Conservation (phyloP, 352 stramenopile species). For the Nothophytophthora sp. region DNA sequence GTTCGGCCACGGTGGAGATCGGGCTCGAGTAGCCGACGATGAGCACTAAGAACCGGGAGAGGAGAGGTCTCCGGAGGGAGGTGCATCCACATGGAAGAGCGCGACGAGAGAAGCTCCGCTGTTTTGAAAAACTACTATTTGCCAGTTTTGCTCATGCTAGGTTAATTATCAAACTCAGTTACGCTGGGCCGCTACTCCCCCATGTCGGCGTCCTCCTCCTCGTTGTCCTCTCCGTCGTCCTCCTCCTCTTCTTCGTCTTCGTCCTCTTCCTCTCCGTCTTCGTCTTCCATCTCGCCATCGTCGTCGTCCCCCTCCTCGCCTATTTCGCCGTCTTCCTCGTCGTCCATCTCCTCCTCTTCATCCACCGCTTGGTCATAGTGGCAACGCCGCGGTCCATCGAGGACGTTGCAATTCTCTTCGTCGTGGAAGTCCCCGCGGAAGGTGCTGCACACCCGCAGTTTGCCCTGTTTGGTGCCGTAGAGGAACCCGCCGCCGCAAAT, state of each 20-base stretch:
- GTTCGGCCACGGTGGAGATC: slow-evolving; percentile 72
- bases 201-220: slow-evolving; percentile 45
- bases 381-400: slow-evolving; percentile 59
- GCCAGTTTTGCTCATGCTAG: too few species aligned
- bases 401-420: slow-evolving; percentile 81
- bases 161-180: slow-evolving; percentile 29
- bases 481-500: slow-evolving; percentile 96
- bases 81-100: slow-evolving; percentile 26
- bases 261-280: slow-evolving; percentile 24
- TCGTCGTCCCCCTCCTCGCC: slow-evolving; percentile 39
- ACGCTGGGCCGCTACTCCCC: slow-evolving; percentile 26
- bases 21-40: slow-evolving; percentile 66
- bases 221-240: slow-evolving; percentile 20
- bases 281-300: slow-evolving; percentile 36
- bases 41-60: slow-evolving; percentile 53
- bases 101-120: too few species aligned
- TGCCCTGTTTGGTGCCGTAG: slow-evolving; percentile 98
- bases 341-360: slow-evolving; percentile 50
- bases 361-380: slow-evolving; percentile 66
- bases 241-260: slow-evolving; percentile 27
- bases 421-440: slow-evolving; percentile 79
- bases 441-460: slow-evolving; percentile 88
- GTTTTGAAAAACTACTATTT: too few species aligned
- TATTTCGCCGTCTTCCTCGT: slow-evolving; percentile 49
- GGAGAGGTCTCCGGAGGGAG: too few species aligned